Base-by-base conservation (phyloP, 345 rosid species). In the Murraya koenigii region DNA sequence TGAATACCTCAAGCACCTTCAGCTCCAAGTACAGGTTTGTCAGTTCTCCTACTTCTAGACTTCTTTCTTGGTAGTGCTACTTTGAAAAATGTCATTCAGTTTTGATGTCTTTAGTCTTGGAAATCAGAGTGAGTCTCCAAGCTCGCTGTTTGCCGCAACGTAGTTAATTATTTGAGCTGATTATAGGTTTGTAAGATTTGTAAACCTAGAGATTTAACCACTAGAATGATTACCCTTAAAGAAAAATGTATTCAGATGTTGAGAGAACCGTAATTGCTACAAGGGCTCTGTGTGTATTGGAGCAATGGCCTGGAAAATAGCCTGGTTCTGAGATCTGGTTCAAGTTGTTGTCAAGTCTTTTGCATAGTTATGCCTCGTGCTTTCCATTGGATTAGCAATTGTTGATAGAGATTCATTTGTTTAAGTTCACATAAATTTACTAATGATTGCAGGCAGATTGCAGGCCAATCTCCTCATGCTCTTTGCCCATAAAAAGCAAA, bases 1-100 rank as follows among this genome's bases (percentile, higher is more conserved):
- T 11, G 97, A 94, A 77, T 94, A 94, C 83, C 86, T 94, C 72
- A 93, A 94, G 85, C 95, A 93, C 84, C 98, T 94, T 79, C 98
- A 94, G 86, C 97, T 93, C 66, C 98, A 93, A 90, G 97, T 93
- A 25, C 97, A 94, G 97, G 98, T 93, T 47, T 74, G 85, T 74
- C 58, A 30, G n/a, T 66, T 66, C 47, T 66, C 56, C 36, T 36
- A 22, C 8, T 49, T 49, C 3, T 75, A 2, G 33, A 28, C 22
- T 49, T 69, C 7, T 25, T 39, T 60, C 19, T 36, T 5, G 26
- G 19, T 72, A 7, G 25, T 74, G 20, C 5, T 47, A 22, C 69
- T 63, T 38, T 61, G 28, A 39, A 36, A n/a, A n/a, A 25, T 6
- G 28, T 72, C 63, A 55, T 58, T 56, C 26, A 15, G 36, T 59